phyloP scores from a whole-genome alignment of 176 grass and related monocot species.

The Aegilops longissima region DNA sequence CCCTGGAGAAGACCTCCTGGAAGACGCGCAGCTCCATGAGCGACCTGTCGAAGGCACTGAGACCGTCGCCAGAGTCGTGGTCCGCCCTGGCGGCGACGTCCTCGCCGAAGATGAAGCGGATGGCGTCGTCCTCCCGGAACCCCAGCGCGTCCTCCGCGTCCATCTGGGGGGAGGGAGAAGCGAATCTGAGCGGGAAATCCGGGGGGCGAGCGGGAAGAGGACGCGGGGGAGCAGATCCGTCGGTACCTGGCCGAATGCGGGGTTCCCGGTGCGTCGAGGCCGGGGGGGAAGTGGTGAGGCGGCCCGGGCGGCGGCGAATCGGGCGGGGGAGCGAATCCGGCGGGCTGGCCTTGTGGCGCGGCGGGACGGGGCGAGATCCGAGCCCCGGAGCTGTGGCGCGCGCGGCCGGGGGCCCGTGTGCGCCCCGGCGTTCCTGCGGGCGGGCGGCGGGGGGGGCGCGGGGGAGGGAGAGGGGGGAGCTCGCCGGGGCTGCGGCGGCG shows the following conservation, averaged over 20 bases:
- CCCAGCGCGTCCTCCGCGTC: slow-evolving; percentile 11
- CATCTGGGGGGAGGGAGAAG: not conserved
- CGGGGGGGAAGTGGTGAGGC: not conserved
- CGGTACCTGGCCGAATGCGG: not conserved
- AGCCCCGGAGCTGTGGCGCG: not conserved
- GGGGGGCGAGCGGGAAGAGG: not conserved
- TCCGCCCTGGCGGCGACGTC: slow-evolving; percentile 36
- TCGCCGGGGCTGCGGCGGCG: not conserved
- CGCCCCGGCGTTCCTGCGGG: not conserved
- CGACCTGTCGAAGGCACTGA: slow-evolving; percentile 55
- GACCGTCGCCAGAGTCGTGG: not conserved
- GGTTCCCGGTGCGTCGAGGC: not conserved
- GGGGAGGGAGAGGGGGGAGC: not conserved
- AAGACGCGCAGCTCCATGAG: slow-evolving; percentile 62
- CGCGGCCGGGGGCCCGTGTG: not conserved
- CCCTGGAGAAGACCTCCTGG: slow-evolving; percentile 55
- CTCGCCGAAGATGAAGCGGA: slow-evolving; percentile 79
- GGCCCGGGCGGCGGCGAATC: not conserved
- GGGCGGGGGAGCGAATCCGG: not conserved
- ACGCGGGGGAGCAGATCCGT: not conserved
- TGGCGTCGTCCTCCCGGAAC: slow-evolving; percentile 57
- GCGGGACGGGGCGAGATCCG: not conserved
- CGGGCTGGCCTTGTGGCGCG: not conserved
- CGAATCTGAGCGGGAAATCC: not conserved
- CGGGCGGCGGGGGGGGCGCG: not conserved